Percentiles rank a stretch among this genome's conserved stretches.
Conservation (phyloP, 352 stramenopile genomes). For the Pythium plurisporium region DNA sequence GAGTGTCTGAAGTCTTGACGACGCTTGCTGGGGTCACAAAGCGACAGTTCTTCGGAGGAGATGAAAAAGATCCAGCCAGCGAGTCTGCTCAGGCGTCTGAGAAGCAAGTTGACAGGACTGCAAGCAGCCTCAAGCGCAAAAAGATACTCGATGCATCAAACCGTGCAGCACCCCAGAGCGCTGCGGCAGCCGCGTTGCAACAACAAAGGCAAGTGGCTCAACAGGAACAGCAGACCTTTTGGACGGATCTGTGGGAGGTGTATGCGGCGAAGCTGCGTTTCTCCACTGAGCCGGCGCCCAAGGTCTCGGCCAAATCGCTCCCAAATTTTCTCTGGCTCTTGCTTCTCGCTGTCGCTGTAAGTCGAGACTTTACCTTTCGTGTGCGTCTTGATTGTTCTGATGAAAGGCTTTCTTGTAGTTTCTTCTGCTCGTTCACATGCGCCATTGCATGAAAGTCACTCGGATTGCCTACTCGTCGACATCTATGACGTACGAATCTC, state of each 20-base stretch:
- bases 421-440: slow-evolving; percentile 63
- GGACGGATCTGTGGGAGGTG: slow-evolving; percentile 12
- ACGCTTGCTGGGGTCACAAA: too few relatives aligned
- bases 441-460: slow-evolving; percentile 55
- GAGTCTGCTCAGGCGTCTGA: too few relatives aligned
- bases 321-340: slow-evolving; percentile 28
- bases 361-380: not conserved
- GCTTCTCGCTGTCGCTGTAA: slow-evolving; percentile 54
- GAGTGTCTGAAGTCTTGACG: slow-evolving; percentile 73
- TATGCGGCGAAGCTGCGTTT: slow-evolving; percentile 1
- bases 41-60: too few relatives aligned
- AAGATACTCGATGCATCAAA: not conserved
- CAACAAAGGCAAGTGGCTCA: not conserved
- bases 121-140: slow-evolving; percentile 7
- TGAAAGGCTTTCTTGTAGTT: slow-evolving; percentile 29
- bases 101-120: too few relatives aligned
- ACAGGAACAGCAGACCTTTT: not conserved
- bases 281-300: not conserved
- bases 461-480: slow-evolving; percentile 79
- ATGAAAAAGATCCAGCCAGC: too few relatives aligned
- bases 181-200: not conserved
- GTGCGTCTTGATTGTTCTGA: not conserved
- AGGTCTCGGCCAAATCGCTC: slow-evolving; percentile 4
- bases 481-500: slow-evolving; percentile 61
- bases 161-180: not conserved